phyloP scores from a whole-genome alignment of 106 monocot genomes.

The Phalaenopsis aphrodite region DNA sequence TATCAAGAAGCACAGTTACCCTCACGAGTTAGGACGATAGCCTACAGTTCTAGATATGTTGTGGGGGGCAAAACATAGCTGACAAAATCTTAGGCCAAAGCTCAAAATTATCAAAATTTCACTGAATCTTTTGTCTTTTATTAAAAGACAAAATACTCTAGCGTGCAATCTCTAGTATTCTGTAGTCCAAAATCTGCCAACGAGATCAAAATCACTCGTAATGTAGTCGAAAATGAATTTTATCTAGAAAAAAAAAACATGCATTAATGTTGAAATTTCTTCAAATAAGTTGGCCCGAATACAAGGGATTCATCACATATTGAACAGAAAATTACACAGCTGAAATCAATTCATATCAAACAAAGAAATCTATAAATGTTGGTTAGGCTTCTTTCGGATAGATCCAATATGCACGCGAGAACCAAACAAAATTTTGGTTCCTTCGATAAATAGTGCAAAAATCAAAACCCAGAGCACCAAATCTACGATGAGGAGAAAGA shows the following conservation, averaged over 20 bases:
- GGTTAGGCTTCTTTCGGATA: background rate
- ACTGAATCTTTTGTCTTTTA: background rate
- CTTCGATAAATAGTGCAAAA: background rate
- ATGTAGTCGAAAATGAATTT: background rate
- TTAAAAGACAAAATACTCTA: background rate
- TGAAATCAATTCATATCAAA: background rate
- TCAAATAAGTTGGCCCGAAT: background rate
- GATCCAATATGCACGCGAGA: background rate
- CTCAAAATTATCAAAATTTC: background rate
- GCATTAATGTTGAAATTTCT: background rate
- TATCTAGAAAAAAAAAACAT: background rate
- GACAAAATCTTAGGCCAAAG: background rate
- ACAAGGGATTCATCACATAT: background rate
- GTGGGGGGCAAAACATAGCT: background rate
- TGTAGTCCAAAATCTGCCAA: background rate
- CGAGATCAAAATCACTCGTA: background rate
- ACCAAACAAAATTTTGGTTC: background rate
- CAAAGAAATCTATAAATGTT: background rate
- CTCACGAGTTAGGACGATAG: background rate
- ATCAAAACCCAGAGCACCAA: background rate
- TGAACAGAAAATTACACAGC: background rate
- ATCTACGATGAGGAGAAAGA: background rate
- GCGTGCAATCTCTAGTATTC: background rate
- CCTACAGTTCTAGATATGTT: background rate
- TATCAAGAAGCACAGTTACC: background rate